A percentile compares a stretch with the other conserved stretches of the same genome.
phyloP scores from a whole-genome alignment of 306 rosid species.

The Rubus idaeus region DNA sequence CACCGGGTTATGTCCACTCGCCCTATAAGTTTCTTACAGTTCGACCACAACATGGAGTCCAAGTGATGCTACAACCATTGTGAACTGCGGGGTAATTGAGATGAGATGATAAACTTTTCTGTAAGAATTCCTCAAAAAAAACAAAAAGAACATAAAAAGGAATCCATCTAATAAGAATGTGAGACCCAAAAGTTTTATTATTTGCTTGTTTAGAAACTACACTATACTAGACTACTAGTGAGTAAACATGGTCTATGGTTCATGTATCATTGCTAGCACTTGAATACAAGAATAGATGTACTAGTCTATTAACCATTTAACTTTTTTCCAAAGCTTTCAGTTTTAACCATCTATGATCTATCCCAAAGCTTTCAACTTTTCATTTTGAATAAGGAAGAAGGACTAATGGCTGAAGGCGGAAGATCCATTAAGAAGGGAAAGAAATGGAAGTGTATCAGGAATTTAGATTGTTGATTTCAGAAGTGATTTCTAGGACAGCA shows the following conservation, averaged over 20 bases:
- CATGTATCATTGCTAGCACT: background rate
- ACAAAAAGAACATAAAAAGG: too few species aligned
- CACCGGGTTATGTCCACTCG: constrained; percentile 12
- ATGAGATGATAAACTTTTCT: too few species aligned
- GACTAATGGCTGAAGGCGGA: too few species aligned
- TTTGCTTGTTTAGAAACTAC: background rate
- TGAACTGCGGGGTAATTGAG: background rate
- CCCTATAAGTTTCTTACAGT: background rate
- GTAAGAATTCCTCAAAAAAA: too few species aligned
- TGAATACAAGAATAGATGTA: background rate
- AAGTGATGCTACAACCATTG: constrained; percentile 6
- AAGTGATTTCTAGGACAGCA: too few species aligned
- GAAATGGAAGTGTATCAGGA: constrained; percentile 25
- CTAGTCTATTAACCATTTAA: background rate
- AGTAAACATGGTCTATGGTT: background rate
- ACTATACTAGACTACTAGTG: background rate
- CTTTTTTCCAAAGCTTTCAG: too few species aligned
- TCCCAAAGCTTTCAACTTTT: too few species aligned
- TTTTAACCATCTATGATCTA: too few species aligned
- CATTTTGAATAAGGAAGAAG: too few species aligned
- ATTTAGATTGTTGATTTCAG: too few species aligned
- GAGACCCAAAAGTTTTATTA: too few species aligned
- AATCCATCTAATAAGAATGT: too few species aligned
- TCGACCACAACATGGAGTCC: constrained; percentile 19
- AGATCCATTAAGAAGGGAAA: background rate